A percentile compares a stretch with the other conserved stretches of the same genome.
phyloP scores from a whole-genome alignment of 2,329 filamentous ascomycete species.

The Pyricularia pennisetigena region DNA sequence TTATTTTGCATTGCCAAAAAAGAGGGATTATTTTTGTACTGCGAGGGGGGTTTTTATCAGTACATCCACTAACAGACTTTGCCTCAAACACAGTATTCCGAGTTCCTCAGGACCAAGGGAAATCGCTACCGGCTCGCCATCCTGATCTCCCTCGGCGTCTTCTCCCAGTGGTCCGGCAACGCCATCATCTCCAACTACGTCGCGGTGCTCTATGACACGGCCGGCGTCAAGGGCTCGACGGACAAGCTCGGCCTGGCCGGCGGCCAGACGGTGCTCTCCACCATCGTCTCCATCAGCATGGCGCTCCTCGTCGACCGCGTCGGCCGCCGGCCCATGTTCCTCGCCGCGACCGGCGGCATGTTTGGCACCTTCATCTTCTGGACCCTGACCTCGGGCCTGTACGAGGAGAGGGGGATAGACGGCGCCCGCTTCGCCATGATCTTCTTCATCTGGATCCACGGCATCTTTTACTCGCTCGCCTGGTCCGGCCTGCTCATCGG shows the following conservation, averaged over 20 bases:
- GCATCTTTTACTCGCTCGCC: conserved; percentile 40
- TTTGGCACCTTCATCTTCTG: conserved; percentile 39
- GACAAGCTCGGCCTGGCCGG: conserved; percentile 35
- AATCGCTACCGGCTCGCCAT: conserved; percentile 13
- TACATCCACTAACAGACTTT: neutral
- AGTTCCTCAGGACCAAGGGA: conserved; percentile 32
- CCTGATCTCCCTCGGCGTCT: conserved; percentile 36
- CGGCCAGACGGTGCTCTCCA: conserved; percentile 38
- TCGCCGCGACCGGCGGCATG: conserved; percentile 32
- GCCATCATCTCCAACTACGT: conserved; percentile 50
- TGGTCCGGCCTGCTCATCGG: conserved; percentile 48
- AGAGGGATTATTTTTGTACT: no score
- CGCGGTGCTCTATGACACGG: conserved; percentile 40
- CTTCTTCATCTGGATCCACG: conserved; percentile 28
- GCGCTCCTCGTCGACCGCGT: conserved; percentile 44
- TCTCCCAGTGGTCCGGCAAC: conserved; percentile 52
- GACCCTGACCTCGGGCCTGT: conserved; percentile 35
- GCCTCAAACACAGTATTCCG: conserved; percentile 19
- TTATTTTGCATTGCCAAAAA: neutral
- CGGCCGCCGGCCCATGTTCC: conserved; percentile 46
- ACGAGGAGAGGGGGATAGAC: conserved; percentile 25
- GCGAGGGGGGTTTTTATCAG: no score
- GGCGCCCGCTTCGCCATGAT: conserved; percentile 31
- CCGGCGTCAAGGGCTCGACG: conserved; percentile 36
- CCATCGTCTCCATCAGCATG: conserved; percentile 40